phyloP scores from a whole-genome alignment of 2,329 filamentous ascomycete genomes.

The Verticillium albo-atrum region DNA sequence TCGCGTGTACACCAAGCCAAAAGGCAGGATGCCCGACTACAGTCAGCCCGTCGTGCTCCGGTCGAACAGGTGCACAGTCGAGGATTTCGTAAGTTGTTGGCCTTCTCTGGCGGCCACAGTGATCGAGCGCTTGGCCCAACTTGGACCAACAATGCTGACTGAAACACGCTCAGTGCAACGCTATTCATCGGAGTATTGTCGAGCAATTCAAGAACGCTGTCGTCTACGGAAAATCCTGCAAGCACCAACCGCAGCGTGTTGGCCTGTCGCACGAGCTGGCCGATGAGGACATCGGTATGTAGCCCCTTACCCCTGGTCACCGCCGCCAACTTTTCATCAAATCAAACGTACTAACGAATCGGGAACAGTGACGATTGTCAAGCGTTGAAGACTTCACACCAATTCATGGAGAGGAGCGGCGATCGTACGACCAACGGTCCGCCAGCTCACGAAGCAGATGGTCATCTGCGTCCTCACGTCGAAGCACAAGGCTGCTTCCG shows the following conservation, averaged over 20 bases:
- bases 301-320: background rate
- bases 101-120: background rate
- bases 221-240: constrained; percentile 96
- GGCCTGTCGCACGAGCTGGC: constrained; percentile 86
- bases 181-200: constrained; percentile 92
- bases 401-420: constrained; percentile 18
- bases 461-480: background rate
- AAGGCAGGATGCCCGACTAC: constrained; percentile 93
- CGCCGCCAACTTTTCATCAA: background rate
- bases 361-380: constrained; percentile 51
- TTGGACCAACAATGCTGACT: background rate
- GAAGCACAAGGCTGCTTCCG: background rate
- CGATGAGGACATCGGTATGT: constrained; percentile 94
- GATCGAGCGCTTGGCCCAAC: background rate
- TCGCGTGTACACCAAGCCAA: constrained; percentile 96
- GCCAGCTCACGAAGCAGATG: background rate
- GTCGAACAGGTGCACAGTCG: constrained; percentile 77
- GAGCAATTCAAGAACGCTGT: constrained; percentile 95
- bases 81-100: constrained; percentile 80
- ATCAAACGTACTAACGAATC: background rate
- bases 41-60: constrained; percentile 84
- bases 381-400: constrained; percentile 46
- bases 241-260: constrained; percentile 96
- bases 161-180: constrained; percentile 66
- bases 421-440: background rate